Conservation (phyloP, 2,329 filamentous ascomycete species). For the Fusarium annulatum region DNA sequence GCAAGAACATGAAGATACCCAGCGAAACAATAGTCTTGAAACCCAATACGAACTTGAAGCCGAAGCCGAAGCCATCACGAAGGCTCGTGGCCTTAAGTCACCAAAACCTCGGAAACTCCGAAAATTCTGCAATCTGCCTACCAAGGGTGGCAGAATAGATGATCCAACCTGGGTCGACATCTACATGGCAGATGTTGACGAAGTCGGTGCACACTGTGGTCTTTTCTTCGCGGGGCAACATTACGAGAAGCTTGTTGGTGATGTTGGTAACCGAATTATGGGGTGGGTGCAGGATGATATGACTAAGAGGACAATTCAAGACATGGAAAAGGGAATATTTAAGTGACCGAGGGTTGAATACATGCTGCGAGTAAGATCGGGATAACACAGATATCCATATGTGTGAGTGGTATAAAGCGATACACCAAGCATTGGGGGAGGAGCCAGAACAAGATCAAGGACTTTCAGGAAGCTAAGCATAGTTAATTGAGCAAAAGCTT, state of each 20-base stretch:
- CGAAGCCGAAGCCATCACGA: slow-evolving; percentile 20
- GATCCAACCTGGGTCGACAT: slow-evolving; percentile 83
- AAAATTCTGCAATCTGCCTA: slow-evolving; percentile 83
- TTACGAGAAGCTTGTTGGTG: slow-evolving; percentile 81
- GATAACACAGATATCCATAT: slow-evolving; percentile 8
- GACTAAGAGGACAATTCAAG: slow-evolving; percentile 54
- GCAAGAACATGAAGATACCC: slow-evolving; percentile 8
- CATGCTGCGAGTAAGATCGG: neutral
- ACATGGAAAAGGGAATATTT: slow-evolving; percentile 32
- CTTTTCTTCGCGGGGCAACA: slow-evolving; percentile 80
- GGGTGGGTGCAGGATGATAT: slow-evolving; percentile 76
- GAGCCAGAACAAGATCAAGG: neutral
- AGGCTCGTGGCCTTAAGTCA: slow-evolving; percentile 25
- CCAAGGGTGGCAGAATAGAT: slow-evolving; percentile 61
- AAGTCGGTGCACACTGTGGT: slow-evolving; percentile 86
- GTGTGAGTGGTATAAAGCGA: neutral
- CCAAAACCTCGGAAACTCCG: slow-evolving; percentile 64
- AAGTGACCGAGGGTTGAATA: neutral
- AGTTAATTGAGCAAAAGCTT: neutral
- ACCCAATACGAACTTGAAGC: neutral
- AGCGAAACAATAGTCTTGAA: neutral
- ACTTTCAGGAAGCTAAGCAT: neutral
- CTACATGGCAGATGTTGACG: slow-evolving; percentile 84
- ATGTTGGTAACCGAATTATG: slow-evolving; percentile 74
- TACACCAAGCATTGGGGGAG: neutral